Conservation (phyloP, 140 eudicot genomes). For the Flaveria floridana region DNA sequence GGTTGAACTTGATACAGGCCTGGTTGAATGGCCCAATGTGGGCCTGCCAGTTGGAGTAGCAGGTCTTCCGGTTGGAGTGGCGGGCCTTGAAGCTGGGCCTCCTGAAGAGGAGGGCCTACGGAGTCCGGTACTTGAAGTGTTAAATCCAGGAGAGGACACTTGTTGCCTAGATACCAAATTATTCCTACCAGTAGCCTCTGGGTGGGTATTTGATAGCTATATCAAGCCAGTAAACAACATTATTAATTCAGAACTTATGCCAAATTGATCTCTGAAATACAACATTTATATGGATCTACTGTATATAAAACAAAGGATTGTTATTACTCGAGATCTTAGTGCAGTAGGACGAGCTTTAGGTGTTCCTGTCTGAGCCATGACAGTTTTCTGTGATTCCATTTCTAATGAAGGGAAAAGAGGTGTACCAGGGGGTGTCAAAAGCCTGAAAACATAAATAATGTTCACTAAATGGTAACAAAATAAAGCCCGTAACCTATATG, state of each 20-base stretch:
- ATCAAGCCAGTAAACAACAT: neutral
- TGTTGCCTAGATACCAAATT: constrained; percentile 58
- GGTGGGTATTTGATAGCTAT: constrained; percentile 74
- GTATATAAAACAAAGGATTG: constrained; percentile 12
- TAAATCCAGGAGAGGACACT: constrained; percentile 52
- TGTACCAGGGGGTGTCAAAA: constrained; percentile 93
- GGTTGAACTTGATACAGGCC: constrained; percentile 33
- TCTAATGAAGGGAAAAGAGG: constrained; percentile 95
- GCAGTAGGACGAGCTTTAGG: constrained; percentile 83
- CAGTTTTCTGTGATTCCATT: constrained; percentile 63
- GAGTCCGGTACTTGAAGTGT: constrained; percentile 51
- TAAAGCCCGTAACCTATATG: neutral
- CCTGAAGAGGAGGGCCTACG: constrained; percentile 84
- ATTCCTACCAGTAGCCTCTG: constrained; percentile 58
- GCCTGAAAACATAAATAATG: constrained; percentile 59
- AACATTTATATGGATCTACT: neutral
- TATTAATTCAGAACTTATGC: constrained; percentile 7
- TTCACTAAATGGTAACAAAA: constrained; percentile 12
- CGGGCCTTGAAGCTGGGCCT: constrained; percentile 72
- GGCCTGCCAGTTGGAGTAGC: constrained; percentile 22
- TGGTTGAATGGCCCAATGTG: constrained; percentile 42
- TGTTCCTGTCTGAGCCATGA: constrained; percentile 62
- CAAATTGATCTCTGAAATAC: neutral
- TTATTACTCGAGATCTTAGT: constrained; percentile 76
- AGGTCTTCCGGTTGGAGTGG: constrained; percentile 44